Evolutionary conservation across 108 stramenopile genomes (phyloP).

Genomic region (Nannochloropsis salina): DNA sequence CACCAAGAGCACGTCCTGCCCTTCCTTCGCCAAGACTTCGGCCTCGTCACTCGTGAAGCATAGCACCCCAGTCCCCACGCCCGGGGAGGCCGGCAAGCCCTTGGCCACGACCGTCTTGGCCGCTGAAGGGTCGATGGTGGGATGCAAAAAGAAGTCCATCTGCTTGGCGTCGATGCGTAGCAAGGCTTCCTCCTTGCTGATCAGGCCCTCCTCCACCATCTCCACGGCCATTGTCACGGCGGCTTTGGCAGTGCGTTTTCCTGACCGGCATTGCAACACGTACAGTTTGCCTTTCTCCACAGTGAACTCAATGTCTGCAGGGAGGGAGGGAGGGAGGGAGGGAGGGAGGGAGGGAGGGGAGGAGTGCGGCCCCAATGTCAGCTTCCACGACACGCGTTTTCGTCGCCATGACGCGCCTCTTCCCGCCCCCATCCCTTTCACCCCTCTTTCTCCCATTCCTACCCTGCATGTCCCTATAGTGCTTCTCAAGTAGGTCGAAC

Average conservation of each 20-base stretch:
- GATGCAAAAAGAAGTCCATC: conserved; percentile 72
- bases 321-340: background rate
- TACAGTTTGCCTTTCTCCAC: conserved; percentile 76
- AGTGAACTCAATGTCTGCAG: conserved; percentile 75
- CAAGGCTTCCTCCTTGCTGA: conserved; percentile 66
- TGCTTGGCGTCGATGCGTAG: conserved; percentile 70
- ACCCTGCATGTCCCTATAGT: conserved; percentile 74
- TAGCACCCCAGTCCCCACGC: conserved; percentile 74
- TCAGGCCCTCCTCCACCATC: conserved; percentile 68
- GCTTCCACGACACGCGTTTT: no score
- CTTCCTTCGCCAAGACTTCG: conserved; percentile 59
- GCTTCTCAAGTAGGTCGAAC: conserved; percentile 66
- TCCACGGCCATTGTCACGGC: conserved; percentile 72
- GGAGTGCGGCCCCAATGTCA: no score
- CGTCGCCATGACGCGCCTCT: no score
- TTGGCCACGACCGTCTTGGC: conserved; percentile 61
- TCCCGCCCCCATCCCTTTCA: no score
- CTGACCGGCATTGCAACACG: conserved; percentile 75
- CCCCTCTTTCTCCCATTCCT: background rate
- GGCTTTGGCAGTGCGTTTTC: conserved; percentile 72
- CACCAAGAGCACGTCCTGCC: conserved; percentile 67
- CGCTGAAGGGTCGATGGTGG: conserved; percentile 44
- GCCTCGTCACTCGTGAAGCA: conserved; percentile 69
- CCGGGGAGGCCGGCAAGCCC: conserved; percentile 70
- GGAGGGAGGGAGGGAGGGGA: background rate